A percentile compares a stretch with the other conserved stretches of the same genome.
Conservation (phyloP, 139 green algal genomes). For the Asterochloris sp. region DNA sequence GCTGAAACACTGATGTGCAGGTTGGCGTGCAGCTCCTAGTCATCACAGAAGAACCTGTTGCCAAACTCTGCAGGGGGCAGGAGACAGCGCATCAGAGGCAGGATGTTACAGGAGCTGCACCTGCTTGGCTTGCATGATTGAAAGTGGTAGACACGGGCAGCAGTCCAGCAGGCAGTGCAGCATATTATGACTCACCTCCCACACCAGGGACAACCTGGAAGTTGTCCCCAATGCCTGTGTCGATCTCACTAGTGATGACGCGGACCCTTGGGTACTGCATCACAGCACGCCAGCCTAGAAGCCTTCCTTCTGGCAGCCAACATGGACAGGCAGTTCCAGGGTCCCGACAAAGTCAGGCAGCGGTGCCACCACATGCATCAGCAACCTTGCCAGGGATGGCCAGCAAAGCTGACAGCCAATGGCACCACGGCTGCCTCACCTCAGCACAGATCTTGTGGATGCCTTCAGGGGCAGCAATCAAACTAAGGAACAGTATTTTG, state of each 20-base stretch:
- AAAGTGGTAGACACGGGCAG: background rate
- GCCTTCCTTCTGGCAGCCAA: conserved; percentile 33
- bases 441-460: conserved; percentile 71
- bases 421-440: too few species aligned
- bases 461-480: conserved; percentile 92
- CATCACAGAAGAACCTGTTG: background rate
- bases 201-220: conserved; percentile 83
- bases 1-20: too few species aligned
- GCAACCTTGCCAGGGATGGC: too few species aligned
- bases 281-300: too few species aligned
- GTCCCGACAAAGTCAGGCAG: background rate
- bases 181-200: background rate
- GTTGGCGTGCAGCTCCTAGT: too few species aligned
- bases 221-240: conserved; percentile 71
- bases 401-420: too few species aligned
- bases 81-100: background rate
- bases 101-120: background rate
- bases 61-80: background rate
- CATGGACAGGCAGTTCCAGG: too few species aligned
- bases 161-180: background rate
- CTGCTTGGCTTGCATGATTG: background rate
- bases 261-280: conserved; percentile 28
- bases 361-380: conserved; percentile 44
- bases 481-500: conserved; percentile 89
- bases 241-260: conserved; percentile 96